These are phyloP conservation scores for Pichia deserticola DNA, from an alignment of 805 yeast genomes.

Conservation along the genomic window DNA sequence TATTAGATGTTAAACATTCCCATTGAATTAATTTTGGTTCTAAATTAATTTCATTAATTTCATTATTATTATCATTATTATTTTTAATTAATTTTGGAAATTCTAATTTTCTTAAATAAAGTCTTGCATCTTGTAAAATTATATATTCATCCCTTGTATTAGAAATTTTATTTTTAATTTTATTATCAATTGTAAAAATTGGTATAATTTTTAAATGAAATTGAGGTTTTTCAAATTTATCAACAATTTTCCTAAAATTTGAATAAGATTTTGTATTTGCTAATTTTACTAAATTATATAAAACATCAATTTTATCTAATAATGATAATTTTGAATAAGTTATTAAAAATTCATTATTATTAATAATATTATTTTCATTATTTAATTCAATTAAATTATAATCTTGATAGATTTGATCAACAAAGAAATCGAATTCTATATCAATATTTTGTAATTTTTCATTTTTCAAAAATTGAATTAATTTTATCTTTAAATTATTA, in stretches of 20 bases:
- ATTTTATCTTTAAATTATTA: conserved; percentile 36
- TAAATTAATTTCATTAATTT: conserved; percentile 11
- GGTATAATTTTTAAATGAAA: conserved; percentile 20
- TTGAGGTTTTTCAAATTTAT: conserved; percentile 24
- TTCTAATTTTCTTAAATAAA: conserved; percentile 35
- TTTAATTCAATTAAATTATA: conserved; percentile 8
- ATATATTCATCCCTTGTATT: conserved; percentile 21
- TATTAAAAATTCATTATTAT: conserved; percentile 8
- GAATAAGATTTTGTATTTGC: conserved; percentile 36
- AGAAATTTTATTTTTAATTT: not conserved
- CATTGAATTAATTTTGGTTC: conserved; percentile 33
- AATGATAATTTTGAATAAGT: conserved; percentile 28
- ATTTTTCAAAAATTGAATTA: conserved; percentile 35
- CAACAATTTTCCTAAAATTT: conserved; percentile 44
- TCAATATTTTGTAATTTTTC: conserved; percentile 23
- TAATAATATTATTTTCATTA: conserved; percentile 8
- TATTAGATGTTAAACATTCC: conserved; percentile 36
- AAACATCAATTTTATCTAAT: conserved; percentile 41
- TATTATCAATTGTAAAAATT: conserved; percentile 13
- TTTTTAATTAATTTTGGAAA: conserved; percentile 21
- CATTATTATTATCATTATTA: conserved; percentile 14
- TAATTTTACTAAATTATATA: conserved; percentile 34
- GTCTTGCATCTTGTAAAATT: conserved; percentile 44
- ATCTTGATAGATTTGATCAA: conserved; percentile 12
- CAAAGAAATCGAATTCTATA: conserved; percentile 23